Evolutionary conservation across 495 filamentous ascomycete genomes (phyloP).

Genomic region (Daldinia childiae): DNA sequence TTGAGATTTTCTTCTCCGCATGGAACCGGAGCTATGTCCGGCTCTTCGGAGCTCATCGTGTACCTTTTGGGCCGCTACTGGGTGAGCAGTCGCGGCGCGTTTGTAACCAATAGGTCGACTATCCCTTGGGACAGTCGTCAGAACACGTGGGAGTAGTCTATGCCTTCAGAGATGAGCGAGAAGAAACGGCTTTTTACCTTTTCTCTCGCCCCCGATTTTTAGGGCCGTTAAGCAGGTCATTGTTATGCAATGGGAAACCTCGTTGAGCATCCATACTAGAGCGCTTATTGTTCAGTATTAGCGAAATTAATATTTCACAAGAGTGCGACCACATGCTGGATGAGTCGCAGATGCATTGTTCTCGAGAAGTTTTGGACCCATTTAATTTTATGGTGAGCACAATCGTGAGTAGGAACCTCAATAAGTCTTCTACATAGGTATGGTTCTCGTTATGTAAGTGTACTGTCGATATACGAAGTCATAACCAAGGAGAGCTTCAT

Average conservation of each 20-base stretch:
- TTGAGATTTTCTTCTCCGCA: conserved; percentile 23
- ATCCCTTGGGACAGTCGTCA: conserved; percentile 1
- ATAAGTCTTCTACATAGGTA: neutral
- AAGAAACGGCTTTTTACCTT: neutral
- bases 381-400: neutral
- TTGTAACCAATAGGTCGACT: conserved; percentile 22
- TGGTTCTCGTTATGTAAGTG: neutral
- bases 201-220: conserved; percentile 5
- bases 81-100: conserved; percentile 34
- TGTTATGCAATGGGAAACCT: conserved; percentile 9
- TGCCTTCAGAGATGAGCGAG: conserved; percentile 12
- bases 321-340: neutral
- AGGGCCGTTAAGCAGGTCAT: conserved; percentile 10
- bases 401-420: neutral
- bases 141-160: conserved; percentile 4
- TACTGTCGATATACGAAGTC: neutral
- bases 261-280: conserved; percentile 10
- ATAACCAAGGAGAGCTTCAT: neutral
- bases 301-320: conserved; percentile 1
- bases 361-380: neutral
- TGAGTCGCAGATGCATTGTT: neutral
- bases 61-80: conserved; percentile 30
- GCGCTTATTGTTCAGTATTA: conserved; percentile 1
- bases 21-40: conserved; percentile 14
- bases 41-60: conserved; percentile 8